Conservation (phyloP, 2,329 filamentous ascomycete species). For the Paramyrothecium roridum region DNA sequence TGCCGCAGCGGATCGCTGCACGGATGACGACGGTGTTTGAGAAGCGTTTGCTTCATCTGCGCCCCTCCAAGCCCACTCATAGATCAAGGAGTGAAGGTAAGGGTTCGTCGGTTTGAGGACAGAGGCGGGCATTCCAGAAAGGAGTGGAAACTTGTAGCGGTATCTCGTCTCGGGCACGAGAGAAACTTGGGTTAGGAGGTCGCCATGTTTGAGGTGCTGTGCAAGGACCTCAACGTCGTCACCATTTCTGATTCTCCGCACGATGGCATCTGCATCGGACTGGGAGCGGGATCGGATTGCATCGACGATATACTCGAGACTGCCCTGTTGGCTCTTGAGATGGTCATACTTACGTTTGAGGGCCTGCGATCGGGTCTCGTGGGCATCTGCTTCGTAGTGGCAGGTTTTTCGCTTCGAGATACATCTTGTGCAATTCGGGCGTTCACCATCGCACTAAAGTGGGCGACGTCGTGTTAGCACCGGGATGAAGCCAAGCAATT, state of each 20-base stretch:
- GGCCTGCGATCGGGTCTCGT: neutral
- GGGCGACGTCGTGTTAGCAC: too few species aligned
- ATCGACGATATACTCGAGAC: neutral
- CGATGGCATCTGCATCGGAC: neutral
- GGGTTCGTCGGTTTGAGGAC: neutral
- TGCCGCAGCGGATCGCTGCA: neutral
- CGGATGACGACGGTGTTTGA: neutral
- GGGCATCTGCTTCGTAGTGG: neutral
- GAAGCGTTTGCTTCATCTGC: neutral
- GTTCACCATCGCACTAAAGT: neutral
- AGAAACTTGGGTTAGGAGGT: neutral
- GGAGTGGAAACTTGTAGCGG: neutral
- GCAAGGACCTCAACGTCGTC: neutral
- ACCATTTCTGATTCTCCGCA: neutral
- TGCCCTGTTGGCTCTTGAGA: too few species aligned
- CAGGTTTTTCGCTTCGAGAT: neutral
- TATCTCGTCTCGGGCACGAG: neutral
- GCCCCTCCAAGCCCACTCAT: neutral
- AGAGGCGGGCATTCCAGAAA: neutral
- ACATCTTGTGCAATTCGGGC: neutral
- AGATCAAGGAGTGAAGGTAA: neutral
- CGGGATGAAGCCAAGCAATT: too few species aligned
- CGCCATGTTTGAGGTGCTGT: neutral
- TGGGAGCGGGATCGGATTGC: neutral
- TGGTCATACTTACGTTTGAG: neutral